Base-by-base conservation (phyloP, 1,139 yeast species). In the Blastobotrys serpentis region DNA sequence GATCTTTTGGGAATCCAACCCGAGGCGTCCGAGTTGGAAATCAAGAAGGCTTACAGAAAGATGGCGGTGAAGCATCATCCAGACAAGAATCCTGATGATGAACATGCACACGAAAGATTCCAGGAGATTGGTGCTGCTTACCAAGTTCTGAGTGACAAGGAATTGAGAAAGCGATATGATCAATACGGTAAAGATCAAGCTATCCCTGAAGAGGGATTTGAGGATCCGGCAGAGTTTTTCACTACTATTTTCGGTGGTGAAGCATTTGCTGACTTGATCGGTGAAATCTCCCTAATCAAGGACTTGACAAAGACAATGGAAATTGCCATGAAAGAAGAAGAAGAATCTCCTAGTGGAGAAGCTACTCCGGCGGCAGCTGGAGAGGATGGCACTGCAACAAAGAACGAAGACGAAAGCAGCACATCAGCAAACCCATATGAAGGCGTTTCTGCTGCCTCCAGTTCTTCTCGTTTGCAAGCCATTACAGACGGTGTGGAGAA, bases 171-270 rank as follows among this genome's bases (percentile, higher is more conserved):
- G 23, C 81, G 84, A 52, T 89, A 89, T 63, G 96, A 90, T 63
- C 82, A 83, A 68, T 83, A 71, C 60, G 98, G 98, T 43, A 86
- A 85, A 59, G 95, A 87, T 52, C 83, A 82, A 58, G 86, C 92
- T 3, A 78, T 84, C 37, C 95, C 95, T 1, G 77, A 75, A 43
- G 86, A 83, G 52, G 95, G 95, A 1, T 87, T 87, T 62, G 95
- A 86, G 62, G 97, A 89, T 64, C 95, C 97, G 0, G 76, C 83
- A 42, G 97, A 89, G 64, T 82, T 87, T 60, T 87, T 89, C 68
- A 75, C 86, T n/a, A 78, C 77, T 72, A 84, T 89, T 33, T 89
- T 89, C 67, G 98, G 98, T 42, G 98, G 98, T 36, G 96, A 86
- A 52, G 92, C 94, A 1, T 90, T 90, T 67, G 79, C 77, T 43